Percentiles rank a stretch among this genome's conserved stretches.
phyloP scores from a whole-genome alignment of 2,329 filamentous ascomycete species.

The Aspergillus ochraceoroseus region DNA sequence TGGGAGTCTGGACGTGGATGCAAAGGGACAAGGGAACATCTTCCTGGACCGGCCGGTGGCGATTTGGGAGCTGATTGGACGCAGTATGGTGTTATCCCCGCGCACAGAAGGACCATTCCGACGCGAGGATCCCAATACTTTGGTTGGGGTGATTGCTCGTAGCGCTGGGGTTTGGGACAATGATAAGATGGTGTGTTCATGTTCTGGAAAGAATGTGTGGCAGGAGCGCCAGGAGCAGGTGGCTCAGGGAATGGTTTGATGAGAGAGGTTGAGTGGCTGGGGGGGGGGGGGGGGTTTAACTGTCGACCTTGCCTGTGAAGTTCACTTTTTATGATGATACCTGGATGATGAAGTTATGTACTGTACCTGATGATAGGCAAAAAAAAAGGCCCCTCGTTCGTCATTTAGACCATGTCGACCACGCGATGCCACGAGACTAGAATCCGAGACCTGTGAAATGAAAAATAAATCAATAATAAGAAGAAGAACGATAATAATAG shows the following conservation, averaged over 20 bases:
- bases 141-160: slow-evolving; percentile 89
- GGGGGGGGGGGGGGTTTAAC: slow-evolving; percentile 4
- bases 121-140: slow-evolving; percentile 73
- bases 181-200: slow-evolving; percentile 96
- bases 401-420: too few relatives aligned
- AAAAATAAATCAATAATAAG: too few relatives aligned
- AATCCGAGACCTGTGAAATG: too few relatives aligned
- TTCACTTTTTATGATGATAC: slow-evolving; percentile 9
- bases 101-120: slow-evolving; percentile 56
- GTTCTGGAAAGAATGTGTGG: slow-evolving; percentile 97
- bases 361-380: slow-evolving; percentile 5
- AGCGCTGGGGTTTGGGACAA: slow-evolving; percentile 99
- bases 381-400: too few relatives aligned
- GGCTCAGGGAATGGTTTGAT: slow-evolving; percentile 77
- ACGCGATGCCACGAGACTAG: too few relatives aligned
- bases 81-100: slow-evolving; percentile 80
- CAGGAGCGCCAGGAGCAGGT: slow-evolving; percentile 90
- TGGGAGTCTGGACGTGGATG: slow-evolving; percentile 68
- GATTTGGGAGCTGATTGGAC: slow-evolving; percentile 94
- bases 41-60: slow-evolving; percentile 79
- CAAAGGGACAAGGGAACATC: slow-evolving; percentile 68
- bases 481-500: too few relatives aligned
- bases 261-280: slow-evolving; percentile 27
- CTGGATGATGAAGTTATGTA: slow-evolving; percentile 6
- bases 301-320: slow-evolving; percentile 11